These are phyloP conservation scores for Tetrahymena thermophila DNA, from an alignment of 73 alveolate species.

Conservation along the genomic window DNA sequence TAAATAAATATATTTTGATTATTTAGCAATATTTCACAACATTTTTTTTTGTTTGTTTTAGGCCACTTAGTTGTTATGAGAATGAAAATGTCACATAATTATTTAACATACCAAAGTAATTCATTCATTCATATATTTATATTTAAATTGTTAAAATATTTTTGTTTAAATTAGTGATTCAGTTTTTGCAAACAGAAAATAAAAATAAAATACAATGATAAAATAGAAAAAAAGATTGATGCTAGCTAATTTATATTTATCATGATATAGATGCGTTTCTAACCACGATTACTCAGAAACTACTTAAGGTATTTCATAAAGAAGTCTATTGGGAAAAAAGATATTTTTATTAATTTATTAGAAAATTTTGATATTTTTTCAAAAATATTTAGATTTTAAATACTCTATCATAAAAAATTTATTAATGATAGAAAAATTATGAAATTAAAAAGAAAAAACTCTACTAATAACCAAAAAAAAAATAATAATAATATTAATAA, in stretches of 20 bases:
- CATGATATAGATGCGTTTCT: not conserved
- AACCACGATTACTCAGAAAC: too few species aligned
- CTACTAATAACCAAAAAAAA: too few species aligned
- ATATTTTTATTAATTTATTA: too few species aligned
- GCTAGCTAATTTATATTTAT: not conserved
- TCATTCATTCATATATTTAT: not conserved
- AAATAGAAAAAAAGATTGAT: not conserved
- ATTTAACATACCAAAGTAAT: not conserved
- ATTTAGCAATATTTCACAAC: not conserved
- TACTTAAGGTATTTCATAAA: too few species aligned
- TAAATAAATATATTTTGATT: not conserved
- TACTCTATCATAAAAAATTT: too few species aligned
- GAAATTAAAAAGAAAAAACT: too few species aligned
- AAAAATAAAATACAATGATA: not conserved
- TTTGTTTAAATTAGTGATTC: not conserved
- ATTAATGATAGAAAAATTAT: too few species aligned
- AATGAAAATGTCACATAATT: not conserved
- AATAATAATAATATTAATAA: too few species aligned
- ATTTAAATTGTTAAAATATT: not conserved
- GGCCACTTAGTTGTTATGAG: not conserved
- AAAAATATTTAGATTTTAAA: too few species aligned
- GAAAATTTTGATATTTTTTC: too few species aligned
- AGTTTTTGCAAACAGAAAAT: not conserved
- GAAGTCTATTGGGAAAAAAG: too few species aligned
- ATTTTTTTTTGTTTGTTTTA: not conserved